Evolutionary conservation across 2,329 filamentous ascomycete species (phyloP), one percentile per base, ranked within the genome.

Genomic region (Amesomyces nigricolor): DNA sequence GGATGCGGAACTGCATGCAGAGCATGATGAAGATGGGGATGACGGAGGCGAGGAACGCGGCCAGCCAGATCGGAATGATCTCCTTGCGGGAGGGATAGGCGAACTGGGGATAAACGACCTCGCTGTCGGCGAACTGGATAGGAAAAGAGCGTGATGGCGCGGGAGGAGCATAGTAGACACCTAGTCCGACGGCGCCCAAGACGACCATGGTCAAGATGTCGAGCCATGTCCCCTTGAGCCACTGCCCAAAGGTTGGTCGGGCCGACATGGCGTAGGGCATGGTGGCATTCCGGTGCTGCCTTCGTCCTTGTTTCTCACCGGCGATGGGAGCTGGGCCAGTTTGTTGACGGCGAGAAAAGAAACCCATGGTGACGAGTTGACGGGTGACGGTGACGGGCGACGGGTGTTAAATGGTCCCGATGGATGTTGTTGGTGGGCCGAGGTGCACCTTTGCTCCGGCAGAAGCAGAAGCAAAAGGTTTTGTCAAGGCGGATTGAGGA

Each of bases 11-110:
- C 68, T 89, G 86, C 71, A 84, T 79, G 52, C 83, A 62, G 2
- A 87, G 70, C 63, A 90, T 81, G 67, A 87, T 70, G 58, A 75
- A 67, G 63, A 89, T 85, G 8, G 87, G 86, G n/a, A 83, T 71
- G 5, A 80, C 67, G 44, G 77, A 70, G 5, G 77, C 79, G 32
- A 87, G 68, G 2, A 85, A 63, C 0, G 78, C 82, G 0, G 82
- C 79, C 0, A 77, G 69, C 73, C 75, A 81, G 43, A 84, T 81
- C 0, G 82, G 76, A 10, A 88, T 70, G 59, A 85, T 80, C 69
- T 84, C 82, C 29, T 80, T 77, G 51, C 83, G 79, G 50, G 82
- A 70, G 3, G 83, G 82, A 62, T 87, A 87, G 7, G 84, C 81
- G 65, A 85, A 81, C 51, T 85, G 64, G 0, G 84, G 84, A 60